A percentile compares a stretch with the other conserved stretches of the same genome.
phyloP scores from a whole-genome alignment of 768 basidiomycete species.

The Kwoniella newhampshirensis region DNA sequence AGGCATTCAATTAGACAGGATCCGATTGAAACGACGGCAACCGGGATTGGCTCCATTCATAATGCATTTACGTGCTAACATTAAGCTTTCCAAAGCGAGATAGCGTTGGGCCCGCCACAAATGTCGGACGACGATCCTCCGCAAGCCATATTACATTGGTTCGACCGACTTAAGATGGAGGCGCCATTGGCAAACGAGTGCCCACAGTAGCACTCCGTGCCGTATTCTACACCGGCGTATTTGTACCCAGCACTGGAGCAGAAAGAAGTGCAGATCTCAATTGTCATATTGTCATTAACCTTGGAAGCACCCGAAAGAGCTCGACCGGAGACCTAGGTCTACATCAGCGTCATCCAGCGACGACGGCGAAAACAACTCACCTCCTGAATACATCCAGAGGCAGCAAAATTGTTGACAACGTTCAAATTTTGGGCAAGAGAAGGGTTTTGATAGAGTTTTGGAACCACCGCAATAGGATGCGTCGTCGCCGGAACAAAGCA shows the following conservation, averaged over 20 bases:
- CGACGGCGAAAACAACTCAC: conserved; percentile 16
- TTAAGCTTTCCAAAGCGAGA: background rate
- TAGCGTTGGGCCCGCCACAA: background rate
- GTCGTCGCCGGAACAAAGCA: conserved; percentile 19
- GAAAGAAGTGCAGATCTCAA: conserved; percentile 27
- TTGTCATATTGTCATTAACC: conserved; percentile 26
- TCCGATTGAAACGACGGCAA: too few species aligned
- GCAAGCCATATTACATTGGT: conserved; percentile 37
- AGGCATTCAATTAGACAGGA: too few species aligned
- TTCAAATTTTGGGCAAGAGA: conserved; percentile 9
- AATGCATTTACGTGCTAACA: too few species aligned
- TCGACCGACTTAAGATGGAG: conserved; percentile 10
- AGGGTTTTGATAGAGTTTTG: conserved; percentile 24
- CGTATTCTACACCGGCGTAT: conserved; percentile 34
- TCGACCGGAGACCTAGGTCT: conserved; percentile 36
- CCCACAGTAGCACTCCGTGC: conserved; percentile 37
- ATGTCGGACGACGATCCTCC: conserved; percentile 14
- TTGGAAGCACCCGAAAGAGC: conserved; percentile 37
- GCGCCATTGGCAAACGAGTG: conserved; percentile 27
- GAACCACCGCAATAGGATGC: conserved; percentile 14
- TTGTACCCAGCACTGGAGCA: conserved; percentile 31
- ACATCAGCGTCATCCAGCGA: conserved; percentile 23
- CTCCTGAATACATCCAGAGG: conserved; percentile 27
- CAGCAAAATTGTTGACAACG: conserved; percentile 16
- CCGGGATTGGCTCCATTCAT: too few species aligned